These are phyloP conservation scores for Hylodesmum podocarpum DNA, from an alignment of 306 rosid species.

Conservation along the genomic window DNA sequence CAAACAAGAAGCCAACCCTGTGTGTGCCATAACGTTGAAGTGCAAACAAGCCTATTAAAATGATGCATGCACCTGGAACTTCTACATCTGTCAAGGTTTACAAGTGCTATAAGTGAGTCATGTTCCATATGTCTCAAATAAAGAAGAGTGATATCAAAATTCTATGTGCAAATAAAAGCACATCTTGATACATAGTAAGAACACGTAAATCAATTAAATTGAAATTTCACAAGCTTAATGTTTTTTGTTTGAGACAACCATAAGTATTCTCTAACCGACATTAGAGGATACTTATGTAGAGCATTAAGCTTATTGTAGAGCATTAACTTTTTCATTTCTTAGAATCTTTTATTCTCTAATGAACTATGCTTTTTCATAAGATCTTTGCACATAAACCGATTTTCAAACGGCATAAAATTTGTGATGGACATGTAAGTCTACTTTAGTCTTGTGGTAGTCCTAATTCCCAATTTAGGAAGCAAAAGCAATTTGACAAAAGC, in stretches of 20 bases:
- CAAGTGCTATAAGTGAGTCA: slow-evolving; percentile 3
- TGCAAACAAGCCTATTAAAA: slow-evolving; percentile 79
- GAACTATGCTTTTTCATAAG: background rate
- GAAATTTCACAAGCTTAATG: too few relatives aligned
- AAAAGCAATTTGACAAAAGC: background rate
- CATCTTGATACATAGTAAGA: background rate
- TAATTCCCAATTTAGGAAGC: background rate
- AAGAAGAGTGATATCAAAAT: slow-evolving; percentile 19
- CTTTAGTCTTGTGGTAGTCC: background rate
- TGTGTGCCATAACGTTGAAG: slow-evolving; percentile 98
- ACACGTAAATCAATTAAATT: background rate
- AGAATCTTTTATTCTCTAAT: background rate
- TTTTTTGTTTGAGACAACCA: too few relatives aligned
- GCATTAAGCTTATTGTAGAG: background rate
- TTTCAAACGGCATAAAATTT: background rate
- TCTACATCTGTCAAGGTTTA: slow-evolving; percentile 65
- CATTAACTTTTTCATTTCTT: background rate
- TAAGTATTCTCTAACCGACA: too few relatives aligned
- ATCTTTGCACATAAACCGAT: background rate
- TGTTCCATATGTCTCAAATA: background rate
- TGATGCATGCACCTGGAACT: slow-evolving; percentile 74
- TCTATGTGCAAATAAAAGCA: slow-evolving; percentile 14
- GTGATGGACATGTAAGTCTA: background rate
- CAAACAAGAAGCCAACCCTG: slow-evolving; percentile 88
- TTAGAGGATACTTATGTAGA: too few relatives aligned